Evolutionary conservation across 2,329 filamentous ascomycete genomes (phyloP).

Genomic region (Talaromyces marneffei): DNA sequence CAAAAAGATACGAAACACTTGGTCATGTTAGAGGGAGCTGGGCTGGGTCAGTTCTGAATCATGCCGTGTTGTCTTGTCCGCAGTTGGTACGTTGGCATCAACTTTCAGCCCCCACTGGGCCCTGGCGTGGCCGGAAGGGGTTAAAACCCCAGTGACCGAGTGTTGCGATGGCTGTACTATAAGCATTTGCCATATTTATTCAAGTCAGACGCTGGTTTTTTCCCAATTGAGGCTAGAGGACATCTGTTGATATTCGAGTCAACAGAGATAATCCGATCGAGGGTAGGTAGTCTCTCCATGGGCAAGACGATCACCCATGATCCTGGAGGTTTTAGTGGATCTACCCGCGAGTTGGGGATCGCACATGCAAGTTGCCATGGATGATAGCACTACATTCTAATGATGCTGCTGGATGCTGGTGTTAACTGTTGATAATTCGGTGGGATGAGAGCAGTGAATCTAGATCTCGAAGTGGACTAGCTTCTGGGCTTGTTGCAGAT

Average conservation of each 20-base stretch:
- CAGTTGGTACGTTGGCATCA: neutral
- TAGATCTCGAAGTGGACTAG: neutral
- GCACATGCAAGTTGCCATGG: neutral
- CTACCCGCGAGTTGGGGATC: slow-evolving; percentile 5
- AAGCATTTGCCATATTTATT: neutral
- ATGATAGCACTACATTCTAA: neutral
- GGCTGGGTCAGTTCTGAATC: neutral
- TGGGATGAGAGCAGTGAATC: too few species aligned
- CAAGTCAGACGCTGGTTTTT: neutral
- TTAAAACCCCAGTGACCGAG: slow-evolving; percentile 1
- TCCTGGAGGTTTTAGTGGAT: slow-evolving; percentile 6
- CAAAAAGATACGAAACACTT: neutral
- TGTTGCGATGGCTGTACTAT: too few species aligned
- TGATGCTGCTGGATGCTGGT: neutral
- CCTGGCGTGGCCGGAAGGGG: slow-evolving; percentile 1
- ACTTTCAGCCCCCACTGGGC: slow-evolving; percentile 12
- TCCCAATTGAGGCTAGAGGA: neutral
- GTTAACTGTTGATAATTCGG: too few species aligned
- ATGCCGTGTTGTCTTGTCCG: neutral
- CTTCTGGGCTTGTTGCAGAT: neutral
- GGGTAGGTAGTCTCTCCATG: neutral
- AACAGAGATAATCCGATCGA: neutral
- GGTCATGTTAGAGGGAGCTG: neutral
- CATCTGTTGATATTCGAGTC: neutral
- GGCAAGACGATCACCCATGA: neutral